Conservation (phyloP, 495 filamentous ascomycete genomes). For the Cetradonia linearis region DNA sequence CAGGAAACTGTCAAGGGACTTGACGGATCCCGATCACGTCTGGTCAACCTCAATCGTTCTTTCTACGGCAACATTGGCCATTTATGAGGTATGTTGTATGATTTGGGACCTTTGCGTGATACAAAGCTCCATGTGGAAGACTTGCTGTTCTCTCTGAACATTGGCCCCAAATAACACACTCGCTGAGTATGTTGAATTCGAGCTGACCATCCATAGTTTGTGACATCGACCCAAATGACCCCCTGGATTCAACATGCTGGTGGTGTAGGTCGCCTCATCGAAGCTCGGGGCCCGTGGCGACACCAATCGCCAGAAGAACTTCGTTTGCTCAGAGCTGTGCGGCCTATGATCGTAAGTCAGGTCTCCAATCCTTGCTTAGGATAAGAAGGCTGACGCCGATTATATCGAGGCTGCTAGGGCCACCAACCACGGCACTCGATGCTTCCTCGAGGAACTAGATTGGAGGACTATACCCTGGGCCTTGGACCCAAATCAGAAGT, state of each 20-base stretch:
- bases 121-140: no score
- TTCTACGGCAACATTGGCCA: constrained; percentile 9
- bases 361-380: not conserved
- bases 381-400: not conserved
- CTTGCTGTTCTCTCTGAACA: not conserved
- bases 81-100: constrained; percentile 9
- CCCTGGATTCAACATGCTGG: constrained; percentile 15
- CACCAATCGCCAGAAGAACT: constrained; percentile 15
- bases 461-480: constrained; percentile 12
- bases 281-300: constrained; percentile 8
- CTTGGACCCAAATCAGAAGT: constrained; percentile 3
- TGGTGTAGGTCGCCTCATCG: constrained; percentile 9
- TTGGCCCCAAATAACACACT: not conserved
- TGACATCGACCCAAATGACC: constrained; percentile 8
- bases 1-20: constrained; percentile 4
- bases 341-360: constrained; percentile 14
- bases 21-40: not conserved
- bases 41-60: constrained; percentile 12
- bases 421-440: constrained; percentile 6
- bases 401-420: constrained; percentile 9
- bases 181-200: not conserved
- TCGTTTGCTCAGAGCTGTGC: constrained; percentile 10
- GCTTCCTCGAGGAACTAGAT: constrained; percentile 7
- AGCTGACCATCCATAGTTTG: not conserved
- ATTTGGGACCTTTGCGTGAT: not conserved